A percentile compares a stretch with the other conserved stretches of the same genome.
phyloP scores from a whole-genome alignment of 2,329 filamentous ascomycete genomes.

The Escovopsis sp. region DNA sequence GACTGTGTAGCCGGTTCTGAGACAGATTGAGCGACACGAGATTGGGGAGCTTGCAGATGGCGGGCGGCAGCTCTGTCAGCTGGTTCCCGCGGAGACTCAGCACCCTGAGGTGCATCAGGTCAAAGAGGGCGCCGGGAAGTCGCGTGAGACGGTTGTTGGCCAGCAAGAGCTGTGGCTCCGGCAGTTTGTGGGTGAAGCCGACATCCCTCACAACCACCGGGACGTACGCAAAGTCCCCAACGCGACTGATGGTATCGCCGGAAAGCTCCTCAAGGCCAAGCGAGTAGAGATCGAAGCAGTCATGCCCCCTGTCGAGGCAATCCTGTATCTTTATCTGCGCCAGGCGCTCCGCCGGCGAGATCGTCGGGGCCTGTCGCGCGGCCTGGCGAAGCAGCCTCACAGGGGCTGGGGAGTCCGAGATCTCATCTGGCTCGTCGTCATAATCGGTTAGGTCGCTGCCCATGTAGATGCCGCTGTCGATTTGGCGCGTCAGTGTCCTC shows the following conservation, averaged over 20 bases:
- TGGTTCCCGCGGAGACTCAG: constrained; percentile 52
- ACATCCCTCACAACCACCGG: constrained; percentile 40
- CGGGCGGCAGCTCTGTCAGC: constrained; percentile 44
- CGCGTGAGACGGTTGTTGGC: constrained; percentile 40
- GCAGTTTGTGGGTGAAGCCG: constrained; percentile 43
- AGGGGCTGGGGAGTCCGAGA: constrained; percentile 16
- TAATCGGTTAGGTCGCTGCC: constrained; percentile 41
- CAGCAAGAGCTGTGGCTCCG: constrained; percentile 46
- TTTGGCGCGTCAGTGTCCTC: constrained; percentile 40
- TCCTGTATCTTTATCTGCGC: constrained; percentile 32
- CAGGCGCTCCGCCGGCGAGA: constrained; percentile 27
- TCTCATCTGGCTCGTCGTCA: constrained; percentile 21
- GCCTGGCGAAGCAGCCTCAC: constrained; percentile 25
- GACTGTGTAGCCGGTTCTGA: constrained; percentile 43
- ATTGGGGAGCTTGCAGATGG: constrained; percentile 41
- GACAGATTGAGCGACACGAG: constrained; percentile 51
- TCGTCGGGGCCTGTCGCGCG: constrained; percentile 13
- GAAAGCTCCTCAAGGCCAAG: constrained; percentile 38
- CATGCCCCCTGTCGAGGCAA: constrained; percentile 43
- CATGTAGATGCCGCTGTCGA: constrained; percentile 58
- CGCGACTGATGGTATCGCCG: constrained; percentile 39
- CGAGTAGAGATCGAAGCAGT: constrained; percentile 47
- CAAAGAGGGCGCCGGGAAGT: constrained; percentile 47
- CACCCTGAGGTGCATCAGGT: constrained; percentile 45
- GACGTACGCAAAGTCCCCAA: constrained; percentile 39